Base-by-base conservation (phyloP, 1,284 basidiomycete species). In the Mycosarcoma maydis region DNA sequence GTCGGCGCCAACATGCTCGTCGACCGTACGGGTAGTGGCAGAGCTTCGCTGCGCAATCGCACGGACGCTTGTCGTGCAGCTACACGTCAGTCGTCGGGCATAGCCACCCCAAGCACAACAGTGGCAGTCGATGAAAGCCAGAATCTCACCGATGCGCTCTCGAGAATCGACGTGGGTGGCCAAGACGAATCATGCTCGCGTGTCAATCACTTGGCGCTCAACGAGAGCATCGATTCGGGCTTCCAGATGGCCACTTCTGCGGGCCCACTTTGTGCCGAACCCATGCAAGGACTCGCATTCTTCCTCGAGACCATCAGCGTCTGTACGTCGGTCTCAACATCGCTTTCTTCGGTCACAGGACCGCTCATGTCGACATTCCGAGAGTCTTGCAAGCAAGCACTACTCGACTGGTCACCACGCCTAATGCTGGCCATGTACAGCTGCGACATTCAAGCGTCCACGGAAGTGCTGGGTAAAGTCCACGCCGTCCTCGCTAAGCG, bases 361-460 rank as follows among this genome's bases (percentile, higher is more conserved):
- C 92, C 92, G 8, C 85, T 97, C 46, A 94, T 97, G 75, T 92
- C 95, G 16, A 87, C 89, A 7, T 88, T 94, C 38, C 87, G 90
- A 78, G 96, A 98, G 77, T 90, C 91, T 0, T 98, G 93, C 79
- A 87, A 91, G 57, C 89, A 88, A 66, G 94, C 90, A 0, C 82
- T 99, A 65, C 85, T 98, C 41, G 96, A 98, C 83, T 99, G 96
- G 96, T 96, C 93, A 8, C 96, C 96, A 16, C 87, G 96, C 37
- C 86, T 98, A 72, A 92, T 96, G 89, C 85, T 98, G 52, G 96
- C 96, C 1, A 98, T 98, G 92, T 99, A 99, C 83, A 90, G 90
- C 6, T 99, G 96, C 83, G 94, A 98, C 80, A 98, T 99, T 62
- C 96, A 98, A 84, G 92, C 94, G 1, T 94, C 94, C 9, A 93